phyloP scores from a whole-genome alignment of 116 monocot genomes.

The Cymodocea nodosa region DNA sequence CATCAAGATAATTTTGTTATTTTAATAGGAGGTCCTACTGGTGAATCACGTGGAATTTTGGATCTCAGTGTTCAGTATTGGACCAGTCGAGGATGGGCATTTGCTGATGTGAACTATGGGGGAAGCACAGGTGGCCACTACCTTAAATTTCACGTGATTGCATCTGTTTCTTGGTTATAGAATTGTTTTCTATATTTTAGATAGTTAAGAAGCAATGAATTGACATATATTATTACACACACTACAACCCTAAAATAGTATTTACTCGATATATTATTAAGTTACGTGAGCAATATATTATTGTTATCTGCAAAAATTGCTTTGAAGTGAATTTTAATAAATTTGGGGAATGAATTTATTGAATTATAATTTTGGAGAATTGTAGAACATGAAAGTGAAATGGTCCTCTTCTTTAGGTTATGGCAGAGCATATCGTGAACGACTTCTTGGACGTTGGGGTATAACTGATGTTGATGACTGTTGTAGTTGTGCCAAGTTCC shows the following conservation, averaged over 20 bases:
- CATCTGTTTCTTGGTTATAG: too few species aligned
- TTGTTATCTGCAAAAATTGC: too few species aligned
- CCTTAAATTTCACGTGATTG: too few species aligned
- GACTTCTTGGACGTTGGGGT: slow-evolving; percentile 79
- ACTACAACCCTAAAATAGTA: too few species aligned
- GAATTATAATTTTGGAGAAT: neutral
- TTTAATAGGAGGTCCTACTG: slow-evolving; percentile 72
- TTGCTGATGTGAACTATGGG: slow-evolving; percentile 96
- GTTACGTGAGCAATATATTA: too few species aligned
- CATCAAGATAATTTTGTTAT: neutral
- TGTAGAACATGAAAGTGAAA: neutral
- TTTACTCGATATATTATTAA: too few species aligned
- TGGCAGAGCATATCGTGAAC: slow-evolving; percentile 89
- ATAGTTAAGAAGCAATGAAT: too few species aligned
- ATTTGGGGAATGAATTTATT: neutral
- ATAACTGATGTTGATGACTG: slow-evolving; percentile 95
- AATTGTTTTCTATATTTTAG: too few species aligned
- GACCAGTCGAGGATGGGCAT: slow-evolving; percentile 97
- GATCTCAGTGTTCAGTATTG: slow-evolving; percentile 84
- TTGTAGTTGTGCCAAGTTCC: slow-evolving; percentile 75
- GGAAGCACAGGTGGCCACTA: slow-evolving; percentile 75
- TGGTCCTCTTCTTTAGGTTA: slow-evolving; percentile 39
- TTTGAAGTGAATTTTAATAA: too few species aligned
- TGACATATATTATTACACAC: too few species aligned
- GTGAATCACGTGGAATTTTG: slow-evolving; percentile 56